A percentile compares a stretch with the other conserved stretches of the same genome.
Evolutionary conservation across 2,329 filamentous ascomycete species (phyloP).

Genomic region (Epichloe baconii): DNA sequence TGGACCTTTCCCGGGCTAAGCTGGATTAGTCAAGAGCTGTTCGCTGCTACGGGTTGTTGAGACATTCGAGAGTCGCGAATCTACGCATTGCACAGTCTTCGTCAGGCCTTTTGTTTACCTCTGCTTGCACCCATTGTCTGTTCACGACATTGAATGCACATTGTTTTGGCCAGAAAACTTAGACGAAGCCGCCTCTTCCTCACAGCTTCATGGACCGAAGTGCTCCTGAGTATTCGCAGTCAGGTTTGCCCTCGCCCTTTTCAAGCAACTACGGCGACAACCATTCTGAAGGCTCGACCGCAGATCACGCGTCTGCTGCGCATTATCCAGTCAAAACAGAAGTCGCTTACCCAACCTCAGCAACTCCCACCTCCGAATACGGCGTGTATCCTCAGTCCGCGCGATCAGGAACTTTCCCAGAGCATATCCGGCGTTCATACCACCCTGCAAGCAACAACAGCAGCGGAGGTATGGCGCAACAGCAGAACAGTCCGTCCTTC

Average conservation of each 20-base stretch:
- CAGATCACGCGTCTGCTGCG: slow-evolving; percentile 90
- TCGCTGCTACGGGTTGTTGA: background rate
- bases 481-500: slow-evolving; percentile 92
- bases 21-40: background rate
- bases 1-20: background rate
- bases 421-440: slow-evolving; percentile 77
- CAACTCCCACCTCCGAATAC: slow-evolving; percentile 85
- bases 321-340: slow-evolving; percentile 78
- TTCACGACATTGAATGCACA: slow-evolving; percentile 7
- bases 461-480: slow-evolving; percentile 88
- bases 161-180: background rate
- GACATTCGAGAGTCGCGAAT: background rate
- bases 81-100: slow-evolving; percentile 1
- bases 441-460: slow-evolving; percentile 64
- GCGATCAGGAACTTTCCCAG: slow-evolving; percentile 74
- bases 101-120: background rate
- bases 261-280: slow-evolving; percentile 51
- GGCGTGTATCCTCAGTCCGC: slow-evolving; percentile 60
- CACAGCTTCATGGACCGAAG: slow-evolving; percentile 41
- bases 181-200: slow-evolving; percentile 8
- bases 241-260: slow-evolving; percentile 72
- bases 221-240: slow-evolving; percentile 69
- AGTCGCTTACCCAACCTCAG: slow-evolving; percentile 62
- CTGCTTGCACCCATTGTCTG: background rate
- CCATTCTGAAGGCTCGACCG: slow-evolving; percentile 72